These are phyloP conservation scores for Collybia sordida DNA, from an alignment of 768 basidiomycete species.

Conservation along the genomic window DNA sequence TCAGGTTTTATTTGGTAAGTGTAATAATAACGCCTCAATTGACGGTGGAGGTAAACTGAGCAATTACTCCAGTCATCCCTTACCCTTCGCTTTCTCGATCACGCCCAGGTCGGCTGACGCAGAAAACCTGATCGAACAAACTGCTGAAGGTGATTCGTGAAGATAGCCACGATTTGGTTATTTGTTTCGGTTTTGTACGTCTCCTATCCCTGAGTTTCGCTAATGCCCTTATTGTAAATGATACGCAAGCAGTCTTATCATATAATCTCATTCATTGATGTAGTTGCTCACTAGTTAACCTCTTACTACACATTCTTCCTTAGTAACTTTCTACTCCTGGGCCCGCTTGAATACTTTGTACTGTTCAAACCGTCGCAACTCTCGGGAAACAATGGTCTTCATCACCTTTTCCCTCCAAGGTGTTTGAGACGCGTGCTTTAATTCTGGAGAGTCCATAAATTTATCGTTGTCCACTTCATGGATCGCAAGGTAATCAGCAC, in stretches of 20 bases:
- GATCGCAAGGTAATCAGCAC: slow-evolving; percentile 8
- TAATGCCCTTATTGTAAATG: too few species aligned
- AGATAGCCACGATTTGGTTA: not conserved
- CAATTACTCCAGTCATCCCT: slow-evolving; percentile 26
- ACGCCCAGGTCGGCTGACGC: slow-evolving; percentile 27
- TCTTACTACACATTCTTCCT: too few species aligned
- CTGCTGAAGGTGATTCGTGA: slow-evolving; percentile 10
- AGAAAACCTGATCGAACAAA: slow-evolving; percentile 29
- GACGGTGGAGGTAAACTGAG: not conserved
- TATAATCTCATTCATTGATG: too few species aligned
- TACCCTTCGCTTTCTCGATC: slow-evolving; percentile 32
- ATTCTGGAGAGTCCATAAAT: slow-evolving; percentile 2
- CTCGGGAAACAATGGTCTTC: not conserved
- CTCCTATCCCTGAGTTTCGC: slow-evolving; percentile 21
- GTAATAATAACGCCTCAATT: not conserved
- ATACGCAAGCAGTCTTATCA: too few species aligned
- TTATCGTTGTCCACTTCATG: slow-evolving; percentile 14
- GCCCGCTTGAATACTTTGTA: too few species aligned
- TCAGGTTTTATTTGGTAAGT: slow-evolving; percentile 45
- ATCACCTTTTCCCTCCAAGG: slow-evolving; percentile 8
- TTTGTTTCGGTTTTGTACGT: slow-evolving; percentile 15
- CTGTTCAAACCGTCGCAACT: slow-evolving; percentile 3
- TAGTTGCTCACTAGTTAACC: too few species aligned
- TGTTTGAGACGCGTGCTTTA: slow-evolving; percentile 9
- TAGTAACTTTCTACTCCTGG: too few species aligned